These are phyloP conservation scores for Echria macrotheca DNA, from an alignment of 495 filamentous ascomycete species.

Conservation along the genomic window DNA sequence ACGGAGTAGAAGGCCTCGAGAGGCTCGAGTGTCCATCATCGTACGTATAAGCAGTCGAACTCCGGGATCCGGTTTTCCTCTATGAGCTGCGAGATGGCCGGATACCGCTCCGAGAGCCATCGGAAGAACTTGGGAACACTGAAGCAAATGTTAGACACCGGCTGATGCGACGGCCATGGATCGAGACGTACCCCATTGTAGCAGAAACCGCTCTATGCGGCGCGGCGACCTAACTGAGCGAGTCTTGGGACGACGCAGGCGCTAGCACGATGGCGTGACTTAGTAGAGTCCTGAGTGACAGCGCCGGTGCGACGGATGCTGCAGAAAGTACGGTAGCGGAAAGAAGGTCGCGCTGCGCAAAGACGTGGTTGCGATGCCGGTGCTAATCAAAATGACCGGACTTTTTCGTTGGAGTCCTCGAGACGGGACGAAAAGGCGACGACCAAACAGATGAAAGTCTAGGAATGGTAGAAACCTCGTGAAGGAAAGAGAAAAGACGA, in stretches of 20 bases:
- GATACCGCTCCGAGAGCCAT: conserved; percentile 99
- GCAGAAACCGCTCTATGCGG: conserved; percentile 1
- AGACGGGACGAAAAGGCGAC: too few species aligned
- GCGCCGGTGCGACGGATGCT: too few species aligned
- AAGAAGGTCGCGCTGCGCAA: neutral
- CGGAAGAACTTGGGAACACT: conserved; percentile 93
- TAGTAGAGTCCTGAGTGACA: too few species aligned
- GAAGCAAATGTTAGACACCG: conserved; percentile 33
- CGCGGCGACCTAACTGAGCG: too few species aligned
- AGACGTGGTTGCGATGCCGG: conserved; percentile 16
- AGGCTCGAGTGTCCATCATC: conserved; percentile 13
- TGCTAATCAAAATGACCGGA: conserved; percentile 34
- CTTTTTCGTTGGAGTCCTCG: too few species aligned
- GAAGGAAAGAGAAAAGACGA: too few species aligned
- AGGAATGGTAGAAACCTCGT: too few species aligned
- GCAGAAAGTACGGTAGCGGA: neutral
- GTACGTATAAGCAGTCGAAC: conserved; percentile 92
- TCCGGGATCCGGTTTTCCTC: conserved; percentile 98
- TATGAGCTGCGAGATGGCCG: conserved; percentile 96
- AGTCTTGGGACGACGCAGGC: too few species aligned
- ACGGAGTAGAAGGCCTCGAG: neutral
- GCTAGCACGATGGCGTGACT: too few species aligned
- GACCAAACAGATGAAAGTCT: too few species aligned
- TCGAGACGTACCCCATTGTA: conserved; percentile 30
- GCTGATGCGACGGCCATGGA: too few species aligned